A percentile compares a stretch with the other conserved stretches of the same genome.
These are phyloP conservation scores for Jimgerdemannia lactiflua DNA, from an alignment of 192 early-diverging fungal species.

Conservation along the genomic window DNA sequence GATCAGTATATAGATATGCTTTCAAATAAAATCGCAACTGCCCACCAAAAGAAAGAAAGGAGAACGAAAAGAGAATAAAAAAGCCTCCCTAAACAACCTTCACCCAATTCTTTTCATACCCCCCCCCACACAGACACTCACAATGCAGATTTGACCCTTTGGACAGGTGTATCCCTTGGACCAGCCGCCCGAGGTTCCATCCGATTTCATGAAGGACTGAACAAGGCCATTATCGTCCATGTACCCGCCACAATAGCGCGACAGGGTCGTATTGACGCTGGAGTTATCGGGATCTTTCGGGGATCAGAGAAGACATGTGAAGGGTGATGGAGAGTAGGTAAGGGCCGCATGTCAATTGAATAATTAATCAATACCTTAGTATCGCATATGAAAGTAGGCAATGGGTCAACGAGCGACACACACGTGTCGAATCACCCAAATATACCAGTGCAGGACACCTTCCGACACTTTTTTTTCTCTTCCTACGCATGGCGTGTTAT, in stretches of 20 bases:
- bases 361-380: too few species aligned
- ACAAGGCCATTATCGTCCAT: not conserved
- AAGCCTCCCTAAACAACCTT: too few species aligned
- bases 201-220: conserved; percentile 6
- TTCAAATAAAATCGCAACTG: not conserved
- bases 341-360: too few species aligned
- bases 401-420: too few species aligned
- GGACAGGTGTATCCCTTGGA: conserved; percentile 55
- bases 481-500: too few species aligned
- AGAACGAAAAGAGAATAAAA: too few species aligned
- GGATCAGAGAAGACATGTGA: not conserved
- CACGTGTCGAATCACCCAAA: too few species aligned
- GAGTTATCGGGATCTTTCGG: not conserved
- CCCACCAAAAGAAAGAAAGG: too few species aligned
- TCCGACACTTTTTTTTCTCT: too few species aligned
- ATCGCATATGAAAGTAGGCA: too few species aligned
- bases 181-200: conserved; percentile 7
- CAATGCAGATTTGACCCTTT: conserved; percentile 38
- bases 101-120: not conserved
- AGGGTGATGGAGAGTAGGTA: too few species aligned
- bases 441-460: not conserved
- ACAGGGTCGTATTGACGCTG: conserved; percentile 1
- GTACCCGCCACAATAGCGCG: conserved; percentile 40
- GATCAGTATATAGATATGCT: not conserved
- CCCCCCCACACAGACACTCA: conserved; percentile 1